Conservation (phyloP, 1,139 yeast genomes). For the Debaryomyces robertsiae region DNA sequence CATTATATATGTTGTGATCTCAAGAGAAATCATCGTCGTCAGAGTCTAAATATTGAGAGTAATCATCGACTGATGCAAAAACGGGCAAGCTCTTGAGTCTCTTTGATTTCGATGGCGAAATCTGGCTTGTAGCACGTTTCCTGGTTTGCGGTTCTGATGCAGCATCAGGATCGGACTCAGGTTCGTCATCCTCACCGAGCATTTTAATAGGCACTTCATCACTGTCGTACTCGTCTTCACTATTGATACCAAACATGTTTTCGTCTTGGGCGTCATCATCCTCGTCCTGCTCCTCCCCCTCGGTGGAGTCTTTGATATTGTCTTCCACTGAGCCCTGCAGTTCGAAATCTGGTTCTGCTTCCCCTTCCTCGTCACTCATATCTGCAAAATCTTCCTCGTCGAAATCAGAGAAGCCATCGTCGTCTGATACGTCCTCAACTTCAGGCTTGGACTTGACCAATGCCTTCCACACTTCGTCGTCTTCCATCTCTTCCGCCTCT, state of each 20-base stretch:
- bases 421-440: conserved; percentile 59
- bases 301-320: conserved; percentile 26
- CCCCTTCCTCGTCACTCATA: conserved; percentile 32
- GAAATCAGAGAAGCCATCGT: conserved; percentile 47
- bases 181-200: conserved; percentile 20
- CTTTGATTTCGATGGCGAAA: conserved; percentile 43
- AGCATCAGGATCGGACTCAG: conserved; percentile 5
- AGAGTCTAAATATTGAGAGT: conserved; percentile 71
- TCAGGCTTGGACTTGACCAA: conserved; percentile 84
- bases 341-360: conserved; percentile 20
- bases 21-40: conserved; percentile 52
- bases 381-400: conserved; percentile 49
- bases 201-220: conserved; percentile 32
- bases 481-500: conserved; percentile 62
- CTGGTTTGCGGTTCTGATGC: conserved; percentile 17
- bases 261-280: conserved; percentile 20
- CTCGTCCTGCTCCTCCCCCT: conserved; percentile 24
- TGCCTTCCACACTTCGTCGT: conserved; percentile 88
- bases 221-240: conserved; percentile 42
- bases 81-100: conserved; percentile 72
- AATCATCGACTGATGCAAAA: conserved; percentile 90
- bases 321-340: conserved; percentile 26
- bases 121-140: conserved; percentile 24
- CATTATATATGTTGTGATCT: too few species aligned
- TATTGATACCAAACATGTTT: conserved; percentile 33